Evolutionary conservation across 1,139 yeast species (phyloP).

Genomic region (Kurtzmaniella natalensis): DNA sequence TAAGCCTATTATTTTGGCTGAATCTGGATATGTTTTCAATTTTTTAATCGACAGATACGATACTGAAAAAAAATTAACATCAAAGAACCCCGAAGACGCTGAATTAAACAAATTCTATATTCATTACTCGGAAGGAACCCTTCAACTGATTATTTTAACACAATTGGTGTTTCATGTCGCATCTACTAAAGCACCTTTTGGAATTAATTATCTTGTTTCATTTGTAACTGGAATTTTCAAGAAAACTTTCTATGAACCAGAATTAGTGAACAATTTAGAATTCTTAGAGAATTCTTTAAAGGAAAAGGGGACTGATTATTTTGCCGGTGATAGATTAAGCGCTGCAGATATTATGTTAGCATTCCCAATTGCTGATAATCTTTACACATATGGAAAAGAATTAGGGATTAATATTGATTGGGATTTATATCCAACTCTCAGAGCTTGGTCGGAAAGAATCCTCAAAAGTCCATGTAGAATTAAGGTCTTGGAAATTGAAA

Average conservation of each 20-base stretch:
- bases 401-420: neutral
- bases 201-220: constrained; percentile 25
- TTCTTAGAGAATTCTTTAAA: constrained; percentile 26
- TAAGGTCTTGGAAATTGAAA: neutral
- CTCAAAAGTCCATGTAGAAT: neutral
- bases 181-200: constrained; percentile 31
- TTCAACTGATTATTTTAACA: constrained; percentile 33
- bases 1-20: constrained; percentile 24
- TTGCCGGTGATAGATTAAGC: constrained; percentile 41
- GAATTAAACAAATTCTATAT: constrained; percentile 34
- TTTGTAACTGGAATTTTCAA: constrained; percentile 26
- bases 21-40: constrained; percentile 33
- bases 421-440: neutral
- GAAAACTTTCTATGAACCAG: constrained; percentile 24
- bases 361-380: constrained; percentile 21
- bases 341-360: constrained; percentile 46
- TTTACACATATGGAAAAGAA: neutral
- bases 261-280: constrained; percentile 20
- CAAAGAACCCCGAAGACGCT: constrained; percentile 19
- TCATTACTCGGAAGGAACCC: constrained; percentile 44
- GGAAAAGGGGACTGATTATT: constrained; percentile 26
- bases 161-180: constrained; percentile 24
- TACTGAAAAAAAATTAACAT: constrained; percentile 17
- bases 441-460: neutral
- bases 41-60: constrained; percentile 29